Conservation (phyloP, 129 eudicot species). For the Sambucus nigra region DNA sequence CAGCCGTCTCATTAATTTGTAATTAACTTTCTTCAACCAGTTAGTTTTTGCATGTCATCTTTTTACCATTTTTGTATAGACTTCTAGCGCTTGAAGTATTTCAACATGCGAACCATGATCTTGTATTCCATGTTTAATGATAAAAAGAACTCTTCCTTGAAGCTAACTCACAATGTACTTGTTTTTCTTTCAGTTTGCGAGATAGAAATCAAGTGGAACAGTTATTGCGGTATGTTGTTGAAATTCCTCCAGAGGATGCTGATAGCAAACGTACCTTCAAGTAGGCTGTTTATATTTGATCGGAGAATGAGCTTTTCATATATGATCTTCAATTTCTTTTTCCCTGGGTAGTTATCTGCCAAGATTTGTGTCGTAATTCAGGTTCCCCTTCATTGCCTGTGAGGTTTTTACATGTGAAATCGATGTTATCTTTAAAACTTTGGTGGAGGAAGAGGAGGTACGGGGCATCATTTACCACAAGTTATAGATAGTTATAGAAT, state of each 20-base stretch:
- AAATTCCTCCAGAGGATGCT: conserved; percentile 37
- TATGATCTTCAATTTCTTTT: not conserved
- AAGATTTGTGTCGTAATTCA: not conserved
- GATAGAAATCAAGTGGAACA: conserved; percentile 47
- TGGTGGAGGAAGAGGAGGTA: conserved; percentile 41
- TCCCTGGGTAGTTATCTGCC: not conserved
- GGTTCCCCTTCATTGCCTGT: conserved; percentile 35
- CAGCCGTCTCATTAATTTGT: conserved; percentile 42
- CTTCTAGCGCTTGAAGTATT: not conserved
- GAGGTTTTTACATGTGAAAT: conserved; percentile 34
- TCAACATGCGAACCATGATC: not conserved
- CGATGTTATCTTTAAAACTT: conserved; percentile 28
- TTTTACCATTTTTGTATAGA: not conserved
- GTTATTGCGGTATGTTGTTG: conserved; percentile 30
- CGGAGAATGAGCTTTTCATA: not conserved
- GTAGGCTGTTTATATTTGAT: conserved; percentile 12
- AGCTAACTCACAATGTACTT: not conserved
- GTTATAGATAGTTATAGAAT: not conserved
- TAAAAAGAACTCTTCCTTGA: not conserved
- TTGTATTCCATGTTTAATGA: not conserved
- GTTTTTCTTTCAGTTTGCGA: conserved; percentile 22
- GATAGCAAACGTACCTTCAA: conserved; percentile 26
- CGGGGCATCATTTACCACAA: conserved; percentile 7
- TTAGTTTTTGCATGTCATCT: not conserved
- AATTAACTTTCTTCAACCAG: conserved; percentile 5